These are phyloP conservation scores for Stagonosporopsis rhizophila DNA, from an alignment of 2,329 filamentous ascomycete genomes.

Conservation along the genomic window DNA sequence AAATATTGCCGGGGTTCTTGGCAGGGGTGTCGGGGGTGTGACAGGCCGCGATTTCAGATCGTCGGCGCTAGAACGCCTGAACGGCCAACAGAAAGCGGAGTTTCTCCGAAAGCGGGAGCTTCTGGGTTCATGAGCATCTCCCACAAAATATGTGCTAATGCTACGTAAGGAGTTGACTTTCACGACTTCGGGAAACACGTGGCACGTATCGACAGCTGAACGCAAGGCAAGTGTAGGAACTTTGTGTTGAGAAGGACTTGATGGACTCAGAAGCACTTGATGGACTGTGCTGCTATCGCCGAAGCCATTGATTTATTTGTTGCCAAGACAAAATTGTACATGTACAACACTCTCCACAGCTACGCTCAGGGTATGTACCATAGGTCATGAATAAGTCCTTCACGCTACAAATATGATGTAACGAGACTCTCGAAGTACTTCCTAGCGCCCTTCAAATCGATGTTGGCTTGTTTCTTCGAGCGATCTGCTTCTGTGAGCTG, in stretches of 20 bases:
- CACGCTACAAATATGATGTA: conserved; percentile 35
- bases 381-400: not conserved
- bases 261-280: no score
- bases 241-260: not conserved
- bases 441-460: conserved; percentile 32
- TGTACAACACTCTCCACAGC: not conserved
- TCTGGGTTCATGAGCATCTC: conserved; percentile 2
- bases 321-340: not conserved
- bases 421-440: conserved; percentile 41
- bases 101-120: not conserved
- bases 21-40: conserved; percentile 11
- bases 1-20: conserved; percentile 16
- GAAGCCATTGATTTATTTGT: not conserved
- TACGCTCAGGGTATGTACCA: not conserved
- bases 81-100: conserved; percentile 5
- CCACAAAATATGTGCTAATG: not conserved
- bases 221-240: not conserved
- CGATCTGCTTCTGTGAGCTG: conserved; percentile 24
- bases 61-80: conserved; percentile 7
- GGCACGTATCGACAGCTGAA: not conserved
- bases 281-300: not conserved
- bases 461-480: conserved; percentile 23
- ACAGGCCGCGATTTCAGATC: conserved; percentile 7
- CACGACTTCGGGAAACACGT: not conserved
- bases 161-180: conserved; percentile 1